These are phyloP conservation scores for Pichia californica DNA, from an alignment of 805 yeast species.

Conservation along the genomic window DNA sequence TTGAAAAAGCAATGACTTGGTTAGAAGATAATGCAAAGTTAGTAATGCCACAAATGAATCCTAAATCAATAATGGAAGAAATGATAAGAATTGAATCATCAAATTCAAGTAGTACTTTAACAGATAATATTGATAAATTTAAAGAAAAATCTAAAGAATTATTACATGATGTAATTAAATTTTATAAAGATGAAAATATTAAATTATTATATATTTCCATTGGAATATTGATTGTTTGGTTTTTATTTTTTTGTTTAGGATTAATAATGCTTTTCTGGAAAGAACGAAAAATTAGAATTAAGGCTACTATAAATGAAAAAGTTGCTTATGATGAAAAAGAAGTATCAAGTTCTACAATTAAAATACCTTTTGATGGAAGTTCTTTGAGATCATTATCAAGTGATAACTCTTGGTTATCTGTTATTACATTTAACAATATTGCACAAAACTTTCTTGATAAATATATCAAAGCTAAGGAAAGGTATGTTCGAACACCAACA, in stretches of 20 bases:
- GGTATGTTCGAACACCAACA: constrained; percentile 10
- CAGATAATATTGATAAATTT: constrained; percentile 13
- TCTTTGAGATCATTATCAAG: neutral
- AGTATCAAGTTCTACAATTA: neutral
- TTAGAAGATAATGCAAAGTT: constrained; percentile 56
- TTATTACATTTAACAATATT: neutral
- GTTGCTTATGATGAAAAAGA: neutral
- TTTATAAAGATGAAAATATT: constrained; percentile 32
- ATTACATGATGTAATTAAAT: constrained; percentile 25
- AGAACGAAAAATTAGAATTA: constrained; percentile 1
- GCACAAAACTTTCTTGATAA: constrained; percentile 8
- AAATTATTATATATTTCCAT: constrained; percentile 43
- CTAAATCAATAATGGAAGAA: constrained; percentile 9
- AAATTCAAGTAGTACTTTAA: constrained; percentile 6
- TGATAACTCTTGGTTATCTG: neutral
- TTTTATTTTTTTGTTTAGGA: constrained; percentile 31
- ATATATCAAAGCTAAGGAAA: constrained; percentile 1
- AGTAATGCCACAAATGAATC: constrained; percentile 44
- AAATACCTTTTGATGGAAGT: constrained; percentile 17
- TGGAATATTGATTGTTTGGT: constrained; percentile 42
- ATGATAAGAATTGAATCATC: constrained; percentile 8
- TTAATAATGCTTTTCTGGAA: constrained; percentile 12
- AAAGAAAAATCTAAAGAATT: constrained; percentile 21
- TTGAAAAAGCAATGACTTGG: constrained; percentile 78
- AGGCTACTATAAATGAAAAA: neutral